phyloP scores from a whole-genome alignment of 441 rosid species.

The Dalechampia spathulata region DNA sequence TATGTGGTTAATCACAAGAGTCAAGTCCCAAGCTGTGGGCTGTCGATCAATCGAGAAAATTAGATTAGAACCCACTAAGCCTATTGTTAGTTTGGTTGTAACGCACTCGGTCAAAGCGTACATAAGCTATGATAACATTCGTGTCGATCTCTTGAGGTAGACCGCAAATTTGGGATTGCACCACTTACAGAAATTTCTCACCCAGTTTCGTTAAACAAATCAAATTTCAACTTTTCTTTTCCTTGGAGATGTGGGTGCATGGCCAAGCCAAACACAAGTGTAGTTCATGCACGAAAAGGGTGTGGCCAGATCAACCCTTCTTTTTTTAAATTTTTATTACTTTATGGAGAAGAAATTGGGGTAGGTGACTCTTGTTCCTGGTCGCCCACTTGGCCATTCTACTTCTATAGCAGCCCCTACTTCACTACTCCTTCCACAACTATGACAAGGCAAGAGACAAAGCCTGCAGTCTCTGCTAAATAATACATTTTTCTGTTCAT shows the following conservation, averaged over 20 bases:
- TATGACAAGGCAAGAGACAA: background rate
- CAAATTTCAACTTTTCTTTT: too few relatives aligned
- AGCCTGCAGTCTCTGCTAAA: background rate
- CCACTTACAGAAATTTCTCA: conserved; percentile 9
- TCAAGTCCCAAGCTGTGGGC: conserved; percentile 5
- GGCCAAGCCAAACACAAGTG: too few relatives aligned
- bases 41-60: conserved; percentile 3
- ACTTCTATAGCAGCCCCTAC: background rate
- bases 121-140: conserved; percentile 1
- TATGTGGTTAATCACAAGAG: background rate
- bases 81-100: conserved; percentile 11
- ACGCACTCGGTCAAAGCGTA: conserved; percentile 17
- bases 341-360: conserved; percentile 9
- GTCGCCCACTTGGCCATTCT: conserved; percentile 24
- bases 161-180: conserved; percentile 15
- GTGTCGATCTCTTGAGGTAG: conserved; percentile 7
- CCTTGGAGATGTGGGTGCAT: too few relatives aligned
- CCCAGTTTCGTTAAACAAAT: background rate
- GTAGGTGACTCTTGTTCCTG: conserved; percentile 15
- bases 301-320: too few relatives aligned
- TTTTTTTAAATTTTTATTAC: too few relatives aligned
- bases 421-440: background rate
- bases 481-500: background rate
- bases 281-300: too few relatives aligned
- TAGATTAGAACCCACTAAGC: conserved; percentile 7